These are phyloP conservation scores for Neonectria magnoliae DNA, from an alignment of 2,329 filamentous ascomycete genomes.

Conservation along the genomic window DNA sequence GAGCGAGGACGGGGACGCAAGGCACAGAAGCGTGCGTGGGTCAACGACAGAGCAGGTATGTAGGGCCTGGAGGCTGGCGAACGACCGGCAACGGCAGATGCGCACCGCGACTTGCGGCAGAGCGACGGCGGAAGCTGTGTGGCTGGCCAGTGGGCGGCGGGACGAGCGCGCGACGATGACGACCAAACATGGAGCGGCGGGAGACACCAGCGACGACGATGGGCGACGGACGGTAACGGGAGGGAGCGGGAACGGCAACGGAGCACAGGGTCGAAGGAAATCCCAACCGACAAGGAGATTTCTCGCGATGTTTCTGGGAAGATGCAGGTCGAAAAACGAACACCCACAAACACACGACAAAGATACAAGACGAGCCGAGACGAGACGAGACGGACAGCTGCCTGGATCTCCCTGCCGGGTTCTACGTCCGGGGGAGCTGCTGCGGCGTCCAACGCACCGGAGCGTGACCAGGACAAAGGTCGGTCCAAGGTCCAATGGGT, in stretches of 20 bases:
- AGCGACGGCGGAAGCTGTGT: conserved; percentile 8
- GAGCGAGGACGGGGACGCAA: conserved; percentile 7
- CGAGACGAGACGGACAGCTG: conserved; percentile 15
- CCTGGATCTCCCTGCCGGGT: conserved; percentile 10
- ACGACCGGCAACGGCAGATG: conserved; percentile 1
- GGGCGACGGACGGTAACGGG: conserved; percentile 2
- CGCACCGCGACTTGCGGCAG: conserved; percentile 7
- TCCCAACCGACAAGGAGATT: not conserved
- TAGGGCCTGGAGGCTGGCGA: conserved; percentile 8
- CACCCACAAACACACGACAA: conserved; percentile 17
- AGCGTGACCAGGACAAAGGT: conserved; percentile 34
- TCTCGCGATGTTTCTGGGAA: conserved; percentile 14
- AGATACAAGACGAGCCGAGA: conserved; percentile 1
- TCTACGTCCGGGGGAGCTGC: conserved; percentile 25
- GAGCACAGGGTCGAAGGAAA: not conserved
- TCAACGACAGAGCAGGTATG: not conserved
- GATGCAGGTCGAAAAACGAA: conserved; percentile 6
- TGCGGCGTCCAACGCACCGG: conserved; percentile 19
- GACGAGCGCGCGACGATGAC: conserved; percentile 7
- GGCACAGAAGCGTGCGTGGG: conserved; percentile 11
- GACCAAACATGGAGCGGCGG: conserved; percentile 5
- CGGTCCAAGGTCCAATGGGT: conserved; percentile 30
- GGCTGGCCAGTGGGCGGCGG: conserved; percentile 16
- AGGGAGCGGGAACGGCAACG: not conserved
- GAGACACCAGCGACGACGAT: not conserved